A percentile compares a stretch with the other conserved stretches of the same genome.
Evolutionary conservation across 352 stramenopile species (phyloP).

Genomic region (Pythium aphanidermatum): DNA sequence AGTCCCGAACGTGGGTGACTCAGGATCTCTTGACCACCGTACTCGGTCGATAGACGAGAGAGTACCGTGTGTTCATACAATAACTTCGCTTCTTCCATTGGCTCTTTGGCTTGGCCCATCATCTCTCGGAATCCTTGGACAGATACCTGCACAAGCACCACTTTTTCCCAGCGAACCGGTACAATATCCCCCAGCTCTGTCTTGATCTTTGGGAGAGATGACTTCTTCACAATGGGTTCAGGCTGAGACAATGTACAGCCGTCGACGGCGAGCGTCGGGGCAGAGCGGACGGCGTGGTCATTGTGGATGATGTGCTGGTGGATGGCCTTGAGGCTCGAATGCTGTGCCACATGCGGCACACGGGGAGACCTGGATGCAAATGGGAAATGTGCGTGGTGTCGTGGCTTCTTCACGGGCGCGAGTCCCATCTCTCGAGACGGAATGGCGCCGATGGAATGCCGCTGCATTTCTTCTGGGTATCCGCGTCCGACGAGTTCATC

Average conservation of each 20-base stretch:
- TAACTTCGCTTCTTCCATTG: slow-evolving; percentile 84
- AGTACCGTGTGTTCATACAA: slow-evolving; percentile 85
- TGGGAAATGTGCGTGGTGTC: too few species aligned
- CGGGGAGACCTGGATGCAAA: too few species aligned
- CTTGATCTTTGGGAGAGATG: slow-evolving; percentile 61
- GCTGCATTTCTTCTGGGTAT: not conserved
- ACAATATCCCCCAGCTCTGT: slow-evolving; percentile 70
- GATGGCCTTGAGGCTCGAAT: too few species aligned
- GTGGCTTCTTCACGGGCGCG: too few species aligned
- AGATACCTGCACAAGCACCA: slow-evolving; percentile 81
- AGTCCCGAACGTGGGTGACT: slow-evolving; percentile 69
- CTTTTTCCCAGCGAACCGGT: slow-evolving; percentile 73
- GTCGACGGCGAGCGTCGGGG: slow-evolving; percentile 6
- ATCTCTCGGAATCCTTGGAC: slow-evolving; percentile 80
- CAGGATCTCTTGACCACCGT: slow-evolving; percentile 74
- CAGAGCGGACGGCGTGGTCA: slow-evolving; percentile 3
- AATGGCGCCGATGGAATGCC: too few species aligned
- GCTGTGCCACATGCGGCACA: too few species aligned
- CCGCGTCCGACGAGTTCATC: slow-evolving; percentile 14
- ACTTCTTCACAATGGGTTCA: slow-evolving; percentile 38
- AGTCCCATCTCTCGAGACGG: too few species aligned
- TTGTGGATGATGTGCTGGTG: too few species aligned
- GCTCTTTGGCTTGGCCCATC: slow-evolving; percentile 62
- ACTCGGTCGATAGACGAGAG: slow-evolving; percentile 75
- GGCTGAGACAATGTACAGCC: slow-evolving; percentile 5